Evolutionary conservation across 2,329 filamentous ascomycete species (phyloP).

Genomic region (Metarhizium brunneum): DNA sequence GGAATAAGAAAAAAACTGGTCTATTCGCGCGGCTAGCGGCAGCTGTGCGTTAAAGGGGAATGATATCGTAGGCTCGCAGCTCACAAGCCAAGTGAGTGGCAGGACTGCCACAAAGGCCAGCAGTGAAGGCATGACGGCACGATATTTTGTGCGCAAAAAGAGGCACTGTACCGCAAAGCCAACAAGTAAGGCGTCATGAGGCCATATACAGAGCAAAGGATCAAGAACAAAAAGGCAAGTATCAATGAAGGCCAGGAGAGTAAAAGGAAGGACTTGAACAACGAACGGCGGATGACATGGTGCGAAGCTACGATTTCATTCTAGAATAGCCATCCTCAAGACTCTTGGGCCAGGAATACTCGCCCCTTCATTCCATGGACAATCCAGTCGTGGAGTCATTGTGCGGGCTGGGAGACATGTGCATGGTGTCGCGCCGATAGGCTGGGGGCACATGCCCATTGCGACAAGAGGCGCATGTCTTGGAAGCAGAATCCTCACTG

Average conservation of each 20-base stretch:
- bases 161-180: neutral
- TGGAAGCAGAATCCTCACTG: slow-evolving; percentile 9
- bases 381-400: slow-evolving; percentile 14
- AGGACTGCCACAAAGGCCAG: slow-evolving; percentile 17
- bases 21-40: slow-evolving; percentile 65
- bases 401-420: slow-evolving; percentile 9
- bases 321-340: slow-evolving; percentile 14
- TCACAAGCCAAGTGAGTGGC: slow-evolving; percentile 19
- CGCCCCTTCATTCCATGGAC: slow-evolving; percentile 29
- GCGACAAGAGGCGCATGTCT: slow-evolving; percentile 23
- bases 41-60: slow-evolving; percentile 83
- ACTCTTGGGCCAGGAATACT: slow-evolving; percentile 21
- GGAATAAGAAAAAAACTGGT: slow-evolving; percentile 57
- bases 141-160: neutral
- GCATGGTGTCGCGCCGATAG: neutral
- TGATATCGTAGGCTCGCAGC: slow-evolving; percentile 32
- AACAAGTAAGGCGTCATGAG: neutral
- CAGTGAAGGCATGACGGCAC: slow-evolving; percentile 19
- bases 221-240: neutral
- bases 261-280: slow-evolving; percentile 1
- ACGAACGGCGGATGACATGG: slow-evolving; percentile 5
- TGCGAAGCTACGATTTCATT: neutral
- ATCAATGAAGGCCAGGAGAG: neutral
- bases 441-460: slow-evolving; percentile 13
- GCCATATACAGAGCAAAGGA: slow-evolving; percentile 2